Conservation (phyloP, 768 basidiomycete species). For the Mrakia hoshinonis region DNA sequence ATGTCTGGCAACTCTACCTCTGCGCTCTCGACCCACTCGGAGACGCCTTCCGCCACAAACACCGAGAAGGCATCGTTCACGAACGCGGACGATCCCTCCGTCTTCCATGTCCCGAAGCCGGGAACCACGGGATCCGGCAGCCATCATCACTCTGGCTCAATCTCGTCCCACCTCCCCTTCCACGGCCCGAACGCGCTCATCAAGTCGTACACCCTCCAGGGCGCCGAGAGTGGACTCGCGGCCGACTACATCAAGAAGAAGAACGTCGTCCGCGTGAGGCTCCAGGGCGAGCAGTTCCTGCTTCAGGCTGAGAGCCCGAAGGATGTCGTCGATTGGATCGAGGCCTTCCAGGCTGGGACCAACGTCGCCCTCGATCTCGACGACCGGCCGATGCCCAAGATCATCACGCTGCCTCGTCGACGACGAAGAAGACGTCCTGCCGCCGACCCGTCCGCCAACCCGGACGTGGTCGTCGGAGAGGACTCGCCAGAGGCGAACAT, state of each 20-base stretch:
- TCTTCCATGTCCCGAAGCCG: conserved; percentile 13
- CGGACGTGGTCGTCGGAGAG: conserved; percentile 3
- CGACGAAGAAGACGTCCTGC: conserved; percentile 9
- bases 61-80: conserved; percentile 14
- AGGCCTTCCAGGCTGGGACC: conserved; percentile 73
- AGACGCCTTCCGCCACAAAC: background rate
- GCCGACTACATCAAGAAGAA: conserved; percentile 89
- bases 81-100: background rate
- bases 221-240: conserved; percentile 87
- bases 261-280: conserved; percentile 82
- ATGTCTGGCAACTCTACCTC: background rate
- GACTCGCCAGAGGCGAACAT: conserved; percentile 27
- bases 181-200: conserved; percentile 43
- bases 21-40: background rate
- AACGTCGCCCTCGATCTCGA: conserved; percentile 90
- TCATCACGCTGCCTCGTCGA: conserved; percentile 40
- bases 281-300: conserved; percentile 95
- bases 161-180: conserved; percentile 26
- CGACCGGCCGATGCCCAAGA: conserved; percentile 80
- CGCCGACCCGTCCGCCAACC: conserved; percentile 8
- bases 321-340: conserved; percentile 89
- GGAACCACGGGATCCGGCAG: background rate
- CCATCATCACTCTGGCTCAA: conserved; percentile 1
- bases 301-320: conserved; percentile 76
- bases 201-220: conserved; percentile 68